Evolutionary conservation across 2,329 filamentous ascomycete genomes (phyloP), one percentile per base, ranked within the genome.

Genomic region (Colletotrichum destructivum): DNA sequence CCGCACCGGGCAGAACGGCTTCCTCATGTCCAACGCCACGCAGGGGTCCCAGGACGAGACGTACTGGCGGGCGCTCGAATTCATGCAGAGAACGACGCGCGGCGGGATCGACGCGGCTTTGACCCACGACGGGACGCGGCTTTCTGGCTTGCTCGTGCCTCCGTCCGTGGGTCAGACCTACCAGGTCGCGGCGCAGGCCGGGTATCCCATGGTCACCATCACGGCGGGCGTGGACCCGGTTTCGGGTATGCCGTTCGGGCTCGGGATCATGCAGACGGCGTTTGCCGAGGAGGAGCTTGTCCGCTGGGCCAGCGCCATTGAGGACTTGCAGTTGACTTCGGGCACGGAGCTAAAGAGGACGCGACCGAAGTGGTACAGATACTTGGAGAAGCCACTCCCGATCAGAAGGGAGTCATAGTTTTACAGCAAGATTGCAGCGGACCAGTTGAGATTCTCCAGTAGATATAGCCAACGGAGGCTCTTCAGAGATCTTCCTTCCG

Each of bases 111-210:
- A 95, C 76, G 88, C 94, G 11, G 81, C 77, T 7, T 80, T 84
- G 26, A 83, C 82, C 4, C 79, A 77, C 59, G 82, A 80, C 23
- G 81, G 77, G 4, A 75, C 66, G 13, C 66, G 80, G 35, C 82
- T 94, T 0, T 86, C 90, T 69, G 92, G 88, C 2, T 83, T 94
- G 5, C 84, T 95, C 2, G 90, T 93, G 0, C 92, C 92, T 7
- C 85, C 91, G 0, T 89, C 92, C 77, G 90, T 92, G 4, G 92
- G 87, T 0, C 90, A 93, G 78, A 88, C 88, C 3, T 89, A 90
- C 73, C 89, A 93, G 80, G 88, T 93, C 71, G 90, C 92, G 0
- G 92, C 93, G 0, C 91, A 94, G 81, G 93, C 93, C 11, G 92
- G 92, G 0, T 94, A 94, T 77, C 92, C 92, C 0, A 86, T 93